Conservation (phyloP, 139 green algal species). For the Tetraselmis chui region DNA sequence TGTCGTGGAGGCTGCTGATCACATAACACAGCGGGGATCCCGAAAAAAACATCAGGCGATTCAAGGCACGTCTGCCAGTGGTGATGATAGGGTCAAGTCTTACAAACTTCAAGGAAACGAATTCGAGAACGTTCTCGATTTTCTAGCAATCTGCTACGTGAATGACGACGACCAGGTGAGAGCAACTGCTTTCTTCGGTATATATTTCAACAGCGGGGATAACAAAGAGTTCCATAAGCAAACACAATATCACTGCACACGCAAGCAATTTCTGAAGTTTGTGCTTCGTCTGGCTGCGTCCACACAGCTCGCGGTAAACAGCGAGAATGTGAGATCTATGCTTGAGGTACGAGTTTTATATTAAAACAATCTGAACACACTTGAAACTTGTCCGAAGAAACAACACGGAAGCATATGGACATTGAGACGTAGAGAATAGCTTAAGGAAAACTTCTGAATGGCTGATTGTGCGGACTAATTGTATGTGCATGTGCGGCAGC, state of each 20-base stretch:
- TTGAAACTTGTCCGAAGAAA: too few relatives aligned
- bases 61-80: neutral
- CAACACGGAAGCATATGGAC: too few relatives aligned
- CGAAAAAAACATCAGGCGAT: neutral
- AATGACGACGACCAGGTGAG: neutral
- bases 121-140: neutral
- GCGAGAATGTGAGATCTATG: neutral
- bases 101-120: neutral
- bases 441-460: too few relatives aligned
- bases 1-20: neutral
- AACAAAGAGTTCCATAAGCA: too few relatives aligned
- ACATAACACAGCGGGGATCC: neutral
- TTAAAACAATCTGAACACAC: too few relatives aligned
- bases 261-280: too few relatives aligned
- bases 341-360: neutral
- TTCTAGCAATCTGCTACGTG: neutral
- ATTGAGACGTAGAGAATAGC: too few relatives aligned
- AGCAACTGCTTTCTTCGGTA: too few relatives aligned
- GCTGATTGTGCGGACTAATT: too few relatives aligned
- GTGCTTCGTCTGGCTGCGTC: too few relatives aligned
- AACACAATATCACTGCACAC: too few relatives aligned
- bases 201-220: too few relatives aligned
- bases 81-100: neutral
- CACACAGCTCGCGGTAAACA: neutral
- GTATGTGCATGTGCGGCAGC: neutral